phyloP scores from a whole-genome alignment of 2,329 filamentous ascomycete species.

The Penicillium verrucosum region DNA sequence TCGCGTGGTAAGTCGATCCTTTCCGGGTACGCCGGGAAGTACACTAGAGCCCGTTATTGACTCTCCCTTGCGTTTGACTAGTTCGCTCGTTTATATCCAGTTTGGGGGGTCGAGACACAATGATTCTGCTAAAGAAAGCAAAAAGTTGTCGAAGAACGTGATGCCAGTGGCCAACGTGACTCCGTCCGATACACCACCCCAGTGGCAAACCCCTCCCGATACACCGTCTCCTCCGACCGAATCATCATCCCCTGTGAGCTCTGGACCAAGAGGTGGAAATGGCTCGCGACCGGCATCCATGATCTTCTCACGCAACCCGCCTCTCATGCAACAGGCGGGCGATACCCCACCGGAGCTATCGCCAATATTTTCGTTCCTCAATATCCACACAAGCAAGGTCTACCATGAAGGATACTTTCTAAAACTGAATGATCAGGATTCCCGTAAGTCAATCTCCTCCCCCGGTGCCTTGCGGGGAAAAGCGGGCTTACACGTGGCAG shows the following conservation, averaged over 20 bases:
- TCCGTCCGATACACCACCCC: conserved; percentile 23
- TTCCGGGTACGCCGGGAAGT: conserved; percentile 10
- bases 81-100: conserved; percentile 83
- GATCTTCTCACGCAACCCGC: conserved; percentile 79
- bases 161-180: conserved; percentile 15
- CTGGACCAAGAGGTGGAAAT: conserved; percentile 44
- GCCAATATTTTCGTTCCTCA: conserved; percentile 90
- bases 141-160: conserved; percentile 28
- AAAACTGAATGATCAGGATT: conserved; percentile 92
- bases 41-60: conserved; percentile 17
- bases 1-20: conserved; percentile 37
- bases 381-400: conserved; percentile 91
- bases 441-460: conserved; percentile 58
- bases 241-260: conserved; percentile 38
- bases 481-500: conserved; percentile 50
- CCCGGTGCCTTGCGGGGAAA: not conserved
- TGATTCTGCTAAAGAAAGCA: conserved; percentile 37
- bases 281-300: conserved; percentile 76
- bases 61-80: conserved; percentile 42
- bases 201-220: conserved; percentile 35
- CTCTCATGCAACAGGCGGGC: conserved; percentile 76
- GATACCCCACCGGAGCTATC: conserved; percentile 90
- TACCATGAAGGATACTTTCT: conserved; percentile 98
- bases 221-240: conserved; percentile 34
- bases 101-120: conserved; percentile 35